Base-by-base conservation (phyloP, 495 filamentous ascomycete genomes). In the Hypomontagnella submonticulosa region DNA sequence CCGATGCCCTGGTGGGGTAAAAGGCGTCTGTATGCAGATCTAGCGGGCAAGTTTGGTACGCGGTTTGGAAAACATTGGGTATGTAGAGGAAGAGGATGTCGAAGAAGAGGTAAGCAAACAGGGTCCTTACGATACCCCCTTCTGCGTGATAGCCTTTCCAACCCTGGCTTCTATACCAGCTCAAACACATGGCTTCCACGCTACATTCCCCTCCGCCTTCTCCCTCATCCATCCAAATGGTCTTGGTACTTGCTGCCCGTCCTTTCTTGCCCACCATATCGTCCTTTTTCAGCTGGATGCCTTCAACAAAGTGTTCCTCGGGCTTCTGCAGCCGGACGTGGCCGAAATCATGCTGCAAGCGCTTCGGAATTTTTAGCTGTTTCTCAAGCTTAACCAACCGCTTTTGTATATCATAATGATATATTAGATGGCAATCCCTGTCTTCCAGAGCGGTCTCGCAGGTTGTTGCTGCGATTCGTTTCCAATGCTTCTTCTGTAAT, bases 81-180 rank as follows among this genome's bases (percentile, higher is more conserved):
- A 97, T 84, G 76, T 96, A 97, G 33, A 93, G 83, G 78, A 97
- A 98, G 4, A 99, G 82, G 32, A 97, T 85, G 76, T 98, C 94
- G 80, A 88, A 93, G 79, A 99, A 97, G 16, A 99, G 85, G 67
- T 92, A 92, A 19, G 87, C 91, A 75, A 97, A 97, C 52, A 99
- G 79, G 0, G 95, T 99, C 38, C 93, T 85, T 19, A 97, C 77
- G 71, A 99, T 92, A 4, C 93, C 91, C 20, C 91, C 92, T 77
- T 99, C 95, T 23, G 87, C 86, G 76, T 99, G 95, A 71, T 93
- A 97, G 11, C 95, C 95, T 72, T 97, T 96, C 90, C 90, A 97
- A 6, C 92, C 93, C 52, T 90, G 83, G 20, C 83, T 82, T 34
- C 90, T 86, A 75, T 98, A 99, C 79, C 86, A 83, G 43, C 86